Percentiles rank a stretch among this genome's conserved stretches.
Conservation (phyloP, 176 grass and related monocot species). For the Pontederia crassipes region DNA sequence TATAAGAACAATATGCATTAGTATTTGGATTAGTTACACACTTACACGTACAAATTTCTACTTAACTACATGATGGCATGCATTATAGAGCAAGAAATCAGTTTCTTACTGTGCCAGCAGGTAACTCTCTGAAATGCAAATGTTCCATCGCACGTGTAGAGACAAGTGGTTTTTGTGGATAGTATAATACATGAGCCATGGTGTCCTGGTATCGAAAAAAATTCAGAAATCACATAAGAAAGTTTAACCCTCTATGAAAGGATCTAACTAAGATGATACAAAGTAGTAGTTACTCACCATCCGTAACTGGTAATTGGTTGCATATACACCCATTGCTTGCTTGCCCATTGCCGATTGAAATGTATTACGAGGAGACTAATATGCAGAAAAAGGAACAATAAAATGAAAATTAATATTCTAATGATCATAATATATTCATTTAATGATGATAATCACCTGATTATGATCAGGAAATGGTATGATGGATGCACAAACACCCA, state of each 20-base stretch:
- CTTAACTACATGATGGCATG: too few species aligned
- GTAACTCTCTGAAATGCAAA: conserved; percentile 96
- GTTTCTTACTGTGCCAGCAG: conserved; percentile 88
- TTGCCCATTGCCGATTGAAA: conserved; percentile 99
- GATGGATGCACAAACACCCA: conserved; percentile 97
- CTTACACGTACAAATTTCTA: too few species aligned
- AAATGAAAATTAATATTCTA: conserved; percentile 1
- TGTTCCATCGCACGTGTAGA: conserved; percentile 99
- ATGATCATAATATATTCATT: too few species aligned
- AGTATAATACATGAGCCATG: conserved; percentile 92
- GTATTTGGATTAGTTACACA: too few species aligned
- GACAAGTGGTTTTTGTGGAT: conserved; percentile 96
- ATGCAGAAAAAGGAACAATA: conserved; percentile 23
- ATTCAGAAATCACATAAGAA: too few species aligned
- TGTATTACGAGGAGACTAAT: conserved; percentile 99
- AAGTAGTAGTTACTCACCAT: conserved; percentile 54
- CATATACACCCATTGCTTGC: conserved; percentile 99
- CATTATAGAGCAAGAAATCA: too few species aligned
- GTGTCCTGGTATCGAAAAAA: conserved; percentile 60
- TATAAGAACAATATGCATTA: too few species aligned
- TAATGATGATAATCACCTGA: conserved; percentile 43
- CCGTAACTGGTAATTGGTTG: conserved; percentile 91
- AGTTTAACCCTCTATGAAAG: background rate
- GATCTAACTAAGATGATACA: conserved; percentile 5
- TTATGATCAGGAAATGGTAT: conserved; percentile 99